Percentiles rank a stretch among this genome's conserved stretches.
Evolutionary conservation across 129 eudicot species (phyloP).

Genomic region (Erigeron canadensis): DNA sequence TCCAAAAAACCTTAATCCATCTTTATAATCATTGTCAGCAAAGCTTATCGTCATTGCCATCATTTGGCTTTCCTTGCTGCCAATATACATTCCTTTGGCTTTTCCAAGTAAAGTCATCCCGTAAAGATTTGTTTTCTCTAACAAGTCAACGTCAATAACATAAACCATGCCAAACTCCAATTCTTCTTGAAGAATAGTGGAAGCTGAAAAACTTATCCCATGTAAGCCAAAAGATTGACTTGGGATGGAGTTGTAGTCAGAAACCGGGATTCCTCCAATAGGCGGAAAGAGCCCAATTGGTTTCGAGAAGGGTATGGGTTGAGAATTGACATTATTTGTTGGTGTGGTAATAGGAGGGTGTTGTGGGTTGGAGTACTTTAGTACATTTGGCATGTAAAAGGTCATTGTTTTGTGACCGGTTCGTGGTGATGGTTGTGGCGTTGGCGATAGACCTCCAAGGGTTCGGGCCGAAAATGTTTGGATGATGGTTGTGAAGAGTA

Average conservation of each 20-base stretch:
- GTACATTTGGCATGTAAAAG: constrained; percentile 51
- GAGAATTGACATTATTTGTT: constrained; percentile 29
- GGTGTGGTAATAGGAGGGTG: constrained; percentile 29
- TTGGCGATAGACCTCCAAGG: constrained; percentile 29
- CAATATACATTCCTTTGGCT: constrained; percentile 55
- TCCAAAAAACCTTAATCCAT: constrained; percentile 53
- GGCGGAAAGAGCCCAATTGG: constrained; percentile 47
- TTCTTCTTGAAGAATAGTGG: constrained; percentile 41
- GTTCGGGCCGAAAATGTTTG: constrained; percentile 40
- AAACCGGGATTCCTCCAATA: constrained; percentile 28
- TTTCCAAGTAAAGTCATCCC: constrained; percentile 37
- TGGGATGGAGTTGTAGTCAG: constrained; percentile 22
- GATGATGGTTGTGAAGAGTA: constrained; percentile 31
- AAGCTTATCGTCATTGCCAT: constrained; percentile 54
- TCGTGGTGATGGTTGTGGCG: constrained; percentile 21
- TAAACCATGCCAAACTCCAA: constrained; percentile 45
- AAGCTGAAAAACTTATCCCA: constrained; percentile 35
- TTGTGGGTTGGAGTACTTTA: constrained; percentile 18
- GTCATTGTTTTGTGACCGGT: constrained; percentile 27
- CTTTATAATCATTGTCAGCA: constrained; percentile 23
- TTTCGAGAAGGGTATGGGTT: constrained; percentile 36
- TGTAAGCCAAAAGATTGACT: constrained; percentile 28
- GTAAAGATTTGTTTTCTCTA: constrained; percentile 30
- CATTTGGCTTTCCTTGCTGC: constrained; percentile 48
- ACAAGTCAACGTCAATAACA: constrained; percentile 38